Evolutionary conservation across 257 asterid genomes (phyloP), one percentile per base, ranked within the genome.

Genomic region (Solanum lignicaule): DNA sequence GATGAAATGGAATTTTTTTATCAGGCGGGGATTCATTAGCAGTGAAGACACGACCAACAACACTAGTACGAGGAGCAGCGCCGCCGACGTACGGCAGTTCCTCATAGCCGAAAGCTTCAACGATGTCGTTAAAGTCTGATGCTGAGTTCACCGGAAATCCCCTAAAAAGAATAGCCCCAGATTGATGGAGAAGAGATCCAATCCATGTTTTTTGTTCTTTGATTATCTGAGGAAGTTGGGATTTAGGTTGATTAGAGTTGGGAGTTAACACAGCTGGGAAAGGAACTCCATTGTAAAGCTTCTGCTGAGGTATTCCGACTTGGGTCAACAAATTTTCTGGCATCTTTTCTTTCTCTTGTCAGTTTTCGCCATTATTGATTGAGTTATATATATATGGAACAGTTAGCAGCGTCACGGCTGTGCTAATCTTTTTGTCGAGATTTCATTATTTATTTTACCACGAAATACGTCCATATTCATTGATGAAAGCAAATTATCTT

Each of bases 21-120:
- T 95, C 97, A 41, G 98, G 98, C 5, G 99, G 98, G 73, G 98
- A 94, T 79, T 96, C 98, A 35, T 96, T 96, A 71, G 99, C 95
- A 0, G 98, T 96, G 79, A 92, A 96, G 81, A 96, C 99, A 74
- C 98, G 95, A 66, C 98, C 98, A 36, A 94, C 93, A 43, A 96
- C 94, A 79, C 90, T 95, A 3, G 92, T 94, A 89, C 98, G 88
- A 31, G 98, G 98, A 84, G 99, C 98, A 33, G 93, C 98, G 62
- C 98, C 98, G 87, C 99, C 98, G 27, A 96, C 94, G 13, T 95
- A 96, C 38, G 98, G 98, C 92, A 95, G 89, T 87, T 96, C 98
- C 36, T 93, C 94, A 87, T 92, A 94, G 33, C 94, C 98, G 21
- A 96, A 95, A 65, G 97, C 97, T 88, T 94, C 99, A 29, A 96